Conservation (phyloP, 495 filamentous ascomycete genomes). For the Aspergillus steynii region DNA sequence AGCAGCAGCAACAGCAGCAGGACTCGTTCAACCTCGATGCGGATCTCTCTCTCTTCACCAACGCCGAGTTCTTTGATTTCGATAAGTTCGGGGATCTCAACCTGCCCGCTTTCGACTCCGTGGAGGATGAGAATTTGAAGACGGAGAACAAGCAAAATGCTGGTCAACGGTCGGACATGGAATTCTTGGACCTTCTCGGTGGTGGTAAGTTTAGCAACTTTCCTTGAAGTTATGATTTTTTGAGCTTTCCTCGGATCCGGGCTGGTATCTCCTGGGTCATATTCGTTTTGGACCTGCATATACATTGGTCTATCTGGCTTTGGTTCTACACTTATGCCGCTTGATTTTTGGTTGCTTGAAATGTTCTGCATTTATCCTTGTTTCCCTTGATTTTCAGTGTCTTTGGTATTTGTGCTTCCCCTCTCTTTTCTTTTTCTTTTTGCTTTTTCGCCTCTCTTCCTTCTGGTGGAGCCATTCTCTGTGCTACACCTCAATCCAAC, state of each 20-base stretch:
- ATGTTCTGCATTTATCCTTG: neutral
- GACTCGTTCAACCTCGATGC: conserved; percentile 65
- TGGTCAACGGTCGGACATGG: conserved; percentile 35
- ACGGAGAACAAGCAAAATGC: conserved; percentile 24
- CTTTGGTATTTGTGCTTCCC: neutral
- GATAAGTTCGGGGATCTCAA: conserved; percentile 57
- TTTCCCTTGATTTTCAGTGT: neutral
- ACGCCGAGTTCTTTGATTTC: conserved; percentile 91
- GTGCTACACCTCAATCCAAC: neutral
- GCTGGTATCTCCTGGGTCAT: neutral
- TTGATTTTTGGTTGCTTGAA: neutral
- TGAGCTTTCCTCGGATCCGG: conserved; percentile 6
- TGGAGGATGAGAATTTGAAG: conserved; percentile 30
- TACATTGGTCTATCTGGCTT: conserved; percentile 2
- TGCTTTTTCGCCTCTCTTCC: neutral
- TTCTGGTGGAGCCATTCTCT: neutral
- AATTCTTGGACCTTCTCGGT: conserved; percentile 47
- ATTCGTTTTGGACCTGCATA: neutral
- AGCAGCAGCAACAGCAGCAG: conserved; percentile 49
- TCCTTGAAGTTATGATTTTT: conserved; percentile 6
- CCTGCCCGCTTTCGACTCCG: conserved; percentile 38
- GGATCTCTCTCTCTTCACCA: conserved; percentile 88
- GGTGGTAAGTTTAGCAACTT: conserved; percentile 34
- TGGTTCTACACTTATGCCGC: neutral
- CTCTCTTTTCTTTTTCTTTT: conserved; percentile 1